These are phyloP conservation scores for Achlya hypogyna DNA, from an alignment of 352 stramenopile genomes.

Conservation along the genomic window DNA sequence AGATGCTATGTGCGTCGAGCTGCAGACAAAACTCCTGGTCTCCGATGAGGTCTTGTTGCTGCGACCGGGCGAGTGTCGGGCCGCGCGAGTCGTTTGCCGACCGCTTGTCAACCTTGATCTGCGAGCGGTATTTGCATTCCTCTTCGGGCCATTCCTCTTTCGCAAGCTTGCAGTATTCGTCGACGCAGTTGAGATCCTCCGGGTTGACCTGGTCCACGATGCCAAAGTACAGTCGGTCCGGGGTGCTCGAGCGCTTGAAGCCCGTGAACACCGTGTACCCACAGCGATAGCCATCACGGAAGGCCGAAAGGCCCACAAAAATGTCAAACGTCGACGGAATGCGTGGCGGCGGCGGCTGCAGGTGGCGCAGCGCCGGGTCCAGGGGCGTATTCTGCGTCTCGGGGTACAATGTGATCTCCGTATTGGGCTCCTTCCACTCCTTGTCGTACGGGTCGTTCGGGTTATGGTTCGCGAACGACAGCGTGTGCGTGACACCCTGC, in stretches of 20 bases:
- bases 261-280: slow-evolving; percentile 15
- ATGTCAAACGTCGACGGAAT: slow-evolving; percentile 5
- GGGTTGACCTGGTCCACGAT: slow-evolving; percentile 18
- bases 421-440: slow-evolving; percentile 29
- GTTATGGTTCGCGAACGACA: slow-evolving; percentile 1
- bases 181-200: slow-evolving; percentile 4
- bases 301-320: slow-evolving; percentile 16
- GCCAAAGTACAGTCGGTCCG: slow-evolving; percentile 17
- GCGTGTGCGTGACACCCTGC: background rate
- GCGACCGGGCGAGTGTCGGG: slow-evolving; percentile 12
- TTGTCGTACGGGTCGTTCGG: slow-evolving; percentile 1
- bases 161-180: slow-evolving; percentile 20
- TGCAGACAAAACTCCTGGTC: slow-evolving; percentile 20
- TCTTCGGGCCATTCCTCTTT: slow-evolving; percentile 11
- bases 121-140: slow-evolving; percentile 9
- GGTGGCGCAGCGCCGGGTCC: slow-evolving; percentile 23
- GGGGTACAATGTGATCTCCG: slow-evolving; percentile 52
- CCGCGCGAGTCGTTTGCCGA: slow-evolving; percentile 14
- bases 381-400: slow-evolving; percentile 69
- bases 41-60: slow-evolving; percentile 11
- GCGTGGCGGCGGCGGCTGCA: slow-evolving; percentile 30
- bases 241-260: slow-evolving; percentile 8
- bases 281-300: slow-evolving; percentile 10
- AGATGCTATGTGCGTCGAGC: slow-evolving; percentile 17
- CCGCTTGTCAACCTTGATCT: slow-evolving; percentile 4